Conservation (phyloP, 2,329 filamentous ascomycete genomes). For the Tolypocladium cylindrosporum region DNA sequence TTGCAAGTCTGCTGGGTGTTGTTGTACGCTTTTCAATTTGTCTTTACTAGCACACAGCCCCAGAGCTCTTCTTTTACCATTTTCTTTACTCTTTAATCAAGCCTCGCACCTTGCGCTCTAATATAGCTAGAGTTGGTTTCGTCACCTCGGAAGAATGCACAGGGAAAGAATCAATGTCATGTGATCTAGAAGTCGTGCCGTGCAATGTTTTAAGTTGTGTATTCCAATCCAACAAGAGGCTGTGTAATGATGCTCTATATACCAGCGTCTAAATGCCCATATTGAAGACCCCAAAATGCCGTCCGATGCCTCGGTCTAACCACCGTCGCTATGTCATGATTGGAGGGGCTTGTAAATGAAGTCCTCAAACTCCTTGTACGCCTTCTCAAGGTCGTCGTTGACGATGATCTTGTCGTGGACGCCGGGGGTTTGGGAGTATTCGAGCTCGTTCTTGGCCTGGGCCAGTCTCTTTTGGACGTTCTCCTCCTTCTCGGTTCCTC, state of each 20-base stretch:
- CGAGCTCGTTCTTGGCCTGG: constrained; percentile 66
- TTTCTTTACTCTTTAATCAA: constrained; percentile 28
- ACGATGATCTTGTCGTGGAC: constrained; percentile 30
- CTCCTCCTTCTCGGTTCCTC: constrained; percentile 71
- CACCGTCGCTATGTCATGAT: constrained; percentile 3
- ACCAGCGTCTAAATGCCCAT: not conserved
- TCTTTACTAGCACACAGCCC: constrained; percentile 24
- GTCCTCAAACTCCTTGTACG: constrained; percentile 43
- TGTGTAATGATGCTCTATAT: not conserved
- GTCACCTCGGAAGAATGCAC: constrained; percentile 6
- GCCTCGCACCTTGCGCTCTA: constrained; percentile 21
- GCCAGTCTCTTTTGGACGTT: constrained; percentile 57
- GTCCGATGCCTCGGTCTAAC: not conserved
- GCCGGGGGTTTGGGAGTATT: constrained; percentile 57
- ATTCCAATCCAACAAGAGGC: not conserved
- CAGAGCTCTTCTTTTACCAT: constrained; percentile 23
- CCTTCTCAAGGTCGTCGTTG: constrained; percentile 35
- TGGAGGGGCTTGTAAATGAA: constrained; percentile 30
- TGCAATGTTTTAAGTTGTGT: not conserved
- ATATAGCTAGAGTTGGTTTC: constrained; percentile 19
- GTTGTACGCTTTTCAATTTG: constrained; percentile 21
- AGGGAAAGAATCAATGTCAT: not conserved
- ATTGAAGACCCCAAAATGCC: not conserved
- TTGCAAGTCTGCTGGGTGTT: constrained; percentile 7
- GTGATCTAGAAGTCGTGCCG: not conserved